Evolutionary conservation across 1,284 basidiomycete genomes (phyloP).

Genomic region (Ceratobasidium sp.): DNA sequence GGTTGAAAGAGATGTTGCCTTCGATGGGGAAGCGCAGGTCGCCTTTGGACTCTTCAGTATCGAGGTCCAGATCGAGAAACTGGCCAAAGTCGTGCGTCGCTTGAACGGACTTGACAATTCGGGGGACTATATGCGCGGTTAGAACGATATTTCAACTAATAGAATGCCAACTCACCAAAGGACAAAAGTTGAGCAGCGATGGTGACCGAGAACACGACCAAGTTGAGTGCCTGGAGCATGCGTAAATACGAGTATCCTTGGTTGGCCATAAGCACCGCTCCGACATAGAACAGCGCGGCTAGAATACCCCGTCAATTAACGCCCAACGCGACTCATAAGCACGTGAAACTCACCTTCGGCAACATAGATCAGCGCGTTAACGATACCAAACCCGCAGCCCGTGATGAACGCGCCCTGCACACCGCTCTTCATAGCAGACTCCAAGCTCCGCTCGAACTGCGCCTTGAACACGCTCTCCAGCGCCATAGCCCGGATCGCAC

Average conservation of each 20-base stretch:
- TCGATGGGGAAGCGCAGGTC: conserved; percentile 69
- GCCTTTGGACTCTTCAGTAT: conserved; percentile 76
- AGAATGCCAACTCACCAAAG: conserved; percentile 71
- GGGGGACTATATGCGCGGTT: conserved; percentile 66
- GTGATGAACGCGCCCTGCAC: conserved; percentile 82
- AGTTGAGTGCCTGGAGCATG: conserved; percentile 89
- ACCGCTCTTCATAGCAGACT: conserved; percentile 72
- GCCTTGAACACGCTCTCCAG: conserved; percentile 78
- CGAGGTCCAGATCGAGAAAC: conserved; percentile 66
- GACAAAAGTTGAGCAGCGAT: conserved; percentile 90
- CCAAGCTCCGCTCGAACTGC: conserved; percentile 73
- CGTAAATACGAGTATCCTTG: conserved; percentile 87
- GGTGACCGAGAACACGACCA: conserved; percentile 93
- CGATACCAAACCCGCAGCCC: conserved; percentile 84
- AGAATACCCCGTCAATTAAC: conserved; percentile 41
- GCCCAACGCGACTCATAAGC: not conserved
- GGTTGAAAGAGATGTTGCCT: conserved; percentile 73
- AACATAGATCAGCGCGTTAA: conserved; percentile 85
- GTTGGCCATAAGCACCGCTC: conserved; percentile 80
- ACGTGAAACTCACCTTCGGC: conserved; percentile 65
- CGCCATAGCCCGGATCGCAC: conserved; percentile 90
- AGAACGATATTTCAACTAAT: conserved; percentile 16
- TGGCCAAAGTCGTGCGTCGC: conserved; percentile 82
- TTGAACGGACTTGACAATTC: conserved; percentile 80
- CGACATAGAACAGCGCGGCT: conserved; percentile 91